Base-by-base conservation (phyloP, 129 eudicot species). In the Chrysanthemum makinoi region DNA sequence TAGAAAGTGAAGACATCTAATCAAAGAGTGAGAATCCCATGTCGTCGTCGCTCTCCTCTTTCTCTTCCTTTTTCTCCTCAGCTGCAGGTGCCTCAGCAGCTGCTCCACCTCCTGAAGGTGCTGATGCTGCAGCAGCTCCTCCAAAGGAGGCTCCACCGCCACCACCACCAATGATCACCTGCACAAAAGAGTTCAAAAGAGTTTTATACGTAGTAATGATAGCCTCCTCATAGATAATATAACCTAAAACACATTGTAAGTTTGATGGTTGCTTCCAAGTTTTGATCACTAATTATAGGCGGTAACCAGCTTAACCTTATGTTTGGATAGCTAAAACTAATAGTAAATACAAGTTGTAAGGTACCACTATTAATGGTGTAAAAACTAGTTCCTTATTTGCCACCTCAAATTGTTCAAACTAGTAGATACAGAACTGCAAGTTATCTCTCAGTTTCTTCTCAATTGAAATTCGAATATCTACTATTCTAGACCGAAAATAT, bases 1-100 rank as follows among this genome's bases (percentile, higher is more conserved):
- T 52, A 50, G 59, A 4, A 72, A 28, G 43, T 8, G 10, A 43
- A 28, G 2, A 6, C 58, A 62, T 43, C 79, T 89, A 89, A 78
- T 86, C 97, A 52, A 91, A 91, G 69, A 91, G 97, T 0, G 92
- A 86, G 81, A 91, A 86, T 53, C 92, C 93, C 84, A 82, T 72
- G 62, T 91, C 96, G 11, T 88, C 96, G 8, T 80, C 86, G 14
- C 88, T 82, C 72, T 80, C 87, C 76, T 88, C 89, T 35, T 91
- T 82, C 78, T 91, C 94, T 78, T 85, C 80, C 76, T 91, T 88
- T 64, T 91, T 85, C 86, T 91, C 91, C 84, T 88, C 95, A 13
- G 83, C 97, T 26, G 88, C 75, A 30, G 90, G 80, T 59, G 91
- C 90, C 35, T 75, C 95, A 5, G 87, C 82, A 13, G 87, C 95